phyloP scores from a whole-genome alignment of 331 rosid species.

The Saraca asoca region DNA sequence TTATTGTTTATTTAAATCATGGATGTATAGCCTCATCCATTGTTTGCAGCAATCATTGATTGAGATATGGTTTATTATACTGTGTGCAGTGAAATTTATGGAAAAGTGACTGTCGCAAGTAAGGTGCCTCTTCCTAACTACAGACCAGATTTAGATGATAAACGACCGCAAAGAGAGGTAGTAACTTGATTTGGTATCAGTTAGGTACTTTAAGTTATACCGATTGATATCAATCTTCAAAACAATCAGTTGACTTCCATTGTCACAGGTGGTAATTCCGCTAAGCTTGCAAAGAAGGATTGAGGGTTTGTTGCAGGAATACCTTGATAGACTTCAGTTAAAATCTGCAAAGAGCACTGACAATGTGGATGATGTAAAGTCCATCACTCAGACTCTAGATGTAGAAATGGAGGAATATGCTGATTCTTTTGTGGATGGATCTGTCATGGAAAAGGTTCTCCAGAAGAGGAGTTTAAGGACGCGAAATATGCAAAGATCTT shows the following conservation, averaged over 20 bases:
- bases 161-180: slow-evolving; percentile 98
- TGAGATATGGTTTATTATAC: slow-evolving; percentile 27
- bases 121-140: slow-evolving; percentile 96
- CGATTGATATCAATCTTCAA: slow-evolving; percentile 28
- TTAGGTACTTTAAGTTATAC: slow-evolving; percentile 24
- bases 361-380: slow-evolving; percentile 44
- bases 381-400: slow-evolving; percentile 47
- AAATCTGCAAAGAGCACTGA: slow-evolving; percentile 50
- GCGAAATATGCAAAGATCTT: slow-evolving; percentile 93
- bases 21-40: no score
- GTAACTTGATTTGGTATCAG: slow-evolving; percentile 16
- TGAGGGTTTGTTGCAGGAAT: slow-evolving; percentile 87
- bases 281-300: slow-evolving; percentile 94
- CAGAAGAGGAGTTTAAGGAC: slow-evolving; percentile 86
- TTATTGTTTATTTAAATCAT: neutral
- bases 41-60: slow-evolving; percentile 5
- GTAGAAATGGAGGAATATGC: slow-evolving; percentile 51
- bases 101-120: slow-evolving; percentile 94
- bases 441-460: slow-evolving; percentile 98
- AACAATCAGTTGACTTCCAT: slow-evolving; percentile 20
- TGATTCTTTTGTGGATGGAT: slow-evolving; percentile 70
- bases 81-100: slow-evolving; percentile 66
- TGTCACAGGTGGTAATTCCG: slow-evolving; percentile 75
- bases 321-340: slow-evolving; percentile 70
- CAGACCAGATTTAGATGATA: slow-evolving; percentile 97